phyloP scores from a whole-genome alignment of 345 rosid genomes.

The Odontarrhena argentea region DNA sequence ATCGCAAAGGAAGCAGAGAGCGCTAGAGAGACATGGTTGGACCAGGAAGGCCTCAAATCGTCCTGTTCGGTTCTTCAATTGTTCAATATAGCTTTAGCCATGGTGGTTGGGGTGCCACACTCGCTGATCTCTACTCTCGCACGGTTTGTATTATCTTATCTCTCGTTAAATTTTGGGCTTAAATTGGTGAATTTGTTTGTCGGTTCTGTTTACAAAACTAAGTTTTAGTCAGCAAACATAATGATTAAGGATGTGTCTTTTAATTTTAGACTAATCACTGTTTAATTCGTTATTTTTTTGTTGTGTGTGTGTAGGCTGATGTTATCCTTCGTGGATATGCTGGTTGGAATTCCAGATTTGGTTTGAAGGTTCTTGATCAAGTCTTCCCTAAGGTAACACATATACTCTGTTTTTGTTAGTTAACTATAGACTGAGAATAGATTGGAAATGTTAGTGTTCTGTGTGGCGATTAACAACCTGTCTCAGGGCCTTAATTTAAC shows the following conservation, averaged over 20 bases:
- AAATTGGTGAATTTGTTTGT: no score
- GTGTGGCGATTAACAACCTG: no score
- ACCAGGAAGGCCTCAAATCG: conserved; percentile 77
- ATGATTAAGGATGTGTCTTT: conserved; percentile 27
- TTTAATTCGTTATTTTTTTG: neutral
- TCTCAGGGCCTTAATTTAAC: no score
- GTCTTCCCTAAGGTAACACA: conserved; percentile 77
- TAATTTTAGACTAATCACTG: no score
- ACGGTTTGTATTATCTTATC: conserved; percentile 43
- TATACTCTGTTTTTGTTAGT: neutral
- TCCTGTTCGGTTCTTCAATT: conserved; percentile 93
- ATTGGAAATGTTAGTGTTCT: no score
- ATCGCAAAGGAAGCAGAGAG: conserved; percentile 24
- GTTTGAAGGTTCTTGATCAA: conserved; percentile 61
- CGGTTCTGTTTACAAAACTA: no score
- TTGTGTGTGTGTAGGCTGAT: conserved; percentile 63
- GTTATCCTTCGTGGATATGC: conserved; percentile 74
- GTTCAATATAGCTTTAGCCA: conserved; percentile 69
- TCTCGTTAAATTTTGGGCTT: neutral
- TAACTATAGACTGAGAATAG: no score
- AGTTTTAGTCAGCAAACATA: neutral
- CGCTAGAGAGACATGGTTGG: conserved; percentile 59
- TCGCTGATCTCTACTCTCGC: conserved; percentile 77
- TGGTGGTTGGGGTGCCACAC: conserved; percentile 85
- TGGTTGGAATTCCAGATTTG: conserved; percentile 89